Evolutionary conservation across 768 basidiomycete genomes (phyloP), one percentile per base, ranked within the genome.

Genomic region (Peribolospora baueri): DNA sequence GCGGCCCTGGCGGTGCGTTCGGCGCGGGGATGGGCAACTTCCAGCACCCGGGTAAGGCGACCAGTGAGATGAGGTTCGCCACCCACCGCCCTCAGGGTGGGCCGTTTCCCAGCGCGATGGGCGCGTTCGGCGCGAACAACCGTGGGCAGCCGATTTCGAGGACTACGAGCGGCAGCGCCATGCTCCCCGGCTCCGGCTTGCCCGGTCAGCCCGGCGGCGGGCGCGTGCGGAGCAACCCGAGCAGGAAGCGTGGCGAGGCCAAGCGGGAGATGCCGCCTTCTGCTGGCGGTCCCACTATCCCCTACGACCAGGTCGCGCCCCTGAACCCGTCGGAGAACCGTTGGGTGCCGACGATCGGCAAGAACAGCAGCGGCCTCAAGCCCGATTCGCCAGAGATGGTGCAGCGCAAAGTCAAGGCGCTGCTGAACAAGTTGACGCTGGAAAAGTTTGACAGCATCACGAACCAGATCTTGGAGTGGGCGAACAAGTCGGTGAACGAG

Each of bases 371-470:
- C 40, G 64, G 60, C 47, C 67, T 69, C 8, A 79, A 83, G 49
- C 67, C 70, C 9, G 81, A 84, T 48, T 79, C 82, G 1, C 81
- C 84, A 7, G 85, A 85, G 62, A 69, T 82, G 58, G 84, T 95
- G 38, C 86, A 93, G 61, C 82, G 86, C 53, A 91, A 90, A 70
- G 88, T 93, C 71, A 87, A 82, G 68, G 72, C 72, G 52, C 70
- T 93, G 56, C 79, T 97, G 62, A 91, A 97, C 75, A 93, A 87
- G 71, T 76, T 95, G 42, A 90, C 90, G 10, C 82, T 88, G 78
- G 87, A 95, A 72, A 83, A 82, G 61, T 95, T 95, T 73, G 84
- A 88, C 61, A 80, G 84, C 6, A 93, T 95, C 64, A 90, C 88
- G 3, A 79, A 84, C 65, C 87, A 97, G 68, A 91, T 97, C 66